phyloP scores from a whole-genome alignment of 306 rosid species.

The Begonia loranthoides region DNA sequence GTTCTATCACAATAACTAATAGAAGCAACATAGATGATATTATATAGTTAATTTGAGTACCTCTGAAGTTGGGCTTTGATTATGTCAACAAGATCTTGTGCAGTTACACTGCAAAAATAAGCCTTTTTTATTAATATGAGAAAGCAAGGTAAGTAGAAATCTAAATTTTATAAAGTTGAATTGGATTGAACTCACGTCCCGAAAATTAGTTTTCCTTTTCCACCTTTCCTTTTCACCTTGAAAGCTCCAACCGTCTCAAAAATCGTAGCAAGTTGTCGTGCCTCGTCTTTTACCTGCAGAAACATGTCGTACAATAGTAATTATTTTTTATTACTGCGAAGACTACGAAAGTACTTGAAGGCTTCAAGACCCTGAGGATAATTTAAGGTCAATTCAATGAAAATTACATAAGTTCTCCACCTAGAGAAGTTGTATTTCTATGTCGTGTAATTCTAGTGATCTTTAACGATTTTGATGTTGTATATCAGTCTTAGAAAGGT shows the following conservation, averaged over 20 bases:
- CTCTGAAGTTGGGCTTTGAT: constrained; percentile 95
- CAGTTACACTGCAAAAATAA: constrained; percentile 58
- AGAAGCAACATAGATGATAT: too few species aligned
- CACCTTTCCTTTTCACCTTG: constrained; percentile 97
- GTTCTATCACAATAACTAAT: too few species aligned
- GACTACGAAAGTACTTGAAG: too few species aligned
- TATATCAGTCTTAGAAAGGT: too few species aligned
- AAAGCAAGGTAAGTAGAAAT: constrained; percentile 1
- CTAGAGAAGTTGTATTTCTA: too few species aligned
- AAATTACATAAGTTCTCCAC: too few species aligned
- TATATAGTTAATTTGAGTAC: constrained; percentile 16
- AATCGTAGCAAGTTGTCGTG: constrained; percentile 71
- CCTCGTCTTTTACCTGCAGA: constrained; percentile 86
- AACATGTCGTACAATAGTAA: not conserved
- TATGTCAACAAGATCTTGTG: constrained; percentile 96
- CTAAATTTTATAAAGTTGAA: constrained; percentile 1
- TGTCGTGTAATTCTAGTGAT: too few species aligned
- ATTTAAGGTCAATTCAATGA: too few species aligned
- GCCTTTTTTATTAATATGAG: constrained; percentile 15
- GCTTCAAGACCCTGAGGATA: too few species aligned
- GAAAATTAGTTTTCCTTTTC: constrained; percentile 90
- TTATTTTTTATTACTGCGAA: too few species aligned
- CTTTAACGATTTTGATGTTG: too few species aligned
- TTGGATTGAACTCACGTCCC: constrained; percentile 44
- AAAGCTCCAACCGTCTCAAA: constrained; percentile 91